Percentiles rank a stretch among this genome's conserved stretches.
Evolutionary conservation across 371 early-diverging fungal species (phyloP).

Genomic region (Mortierella sp.): DNA sequence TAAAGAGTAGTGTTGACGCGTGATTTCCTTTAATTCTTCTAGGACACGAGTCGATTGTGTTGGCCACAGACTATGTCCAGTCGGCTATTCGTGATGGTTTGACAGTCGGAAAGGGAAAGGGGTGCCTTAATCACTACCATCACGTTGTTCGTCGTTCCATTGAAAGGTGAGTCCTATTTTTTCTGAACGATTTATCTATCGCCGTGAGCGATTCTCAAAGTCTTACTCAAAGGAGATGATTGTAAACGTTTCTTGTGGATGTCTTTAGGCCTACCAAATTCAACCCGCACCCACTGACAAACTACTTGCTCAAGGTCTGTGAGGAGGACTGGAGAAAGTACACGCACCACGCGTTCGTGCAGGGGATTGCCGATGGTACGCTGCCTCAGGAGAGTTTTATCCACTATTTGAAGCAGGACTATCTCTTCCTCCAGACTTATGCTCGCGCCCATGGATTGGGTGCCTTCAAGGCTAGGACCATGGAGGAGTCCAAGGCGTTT

Average conservation of each 20-base stretch:
- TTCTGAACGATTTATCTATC: conserved; percentile 21
- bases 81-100: conserved; percentile 65
- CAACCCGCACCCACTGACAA: conserved; percentile 58
- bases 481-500: conserved; percentile 52
- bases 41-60: conserved; percentile 59
- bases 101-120: conserved; percentile 74
- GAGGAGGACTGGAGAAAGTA: conserved; percentile 73
- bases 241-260: conserved; percentile 3
- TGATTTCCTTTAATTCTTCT: neutral
- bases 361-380: conserved; percentile 78
- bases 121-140: conserved; percentile 82
- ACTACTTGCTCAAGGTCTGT: conserved; percentile 62
- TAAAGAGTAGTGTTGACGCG: neutral
- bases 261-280: conserved; percentile 47
- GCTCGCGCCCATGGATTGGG: conserved; percentile 82
- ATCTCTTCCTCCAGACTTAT: conserved; percentile 81
- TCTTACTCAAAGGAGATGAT: neutral
- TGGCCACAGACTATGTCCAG: conserved; percentile 65
- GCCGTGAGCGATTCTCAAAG: conserved; percentile 26
- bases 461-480: conserved; percentile 73
- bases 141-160: conserved; percentile 60
- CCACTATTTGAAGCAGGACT: conserved; percentile 86
- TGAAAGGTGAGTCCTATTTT: conserved; percentile 53
- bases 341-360: conserved; percentile 80
- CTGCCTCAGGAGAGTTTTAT: conserved; percentile 74